phyloP scores from a whole-genome alignment of 305 asterid species.

The Fraxinus latifolia region DNA sequence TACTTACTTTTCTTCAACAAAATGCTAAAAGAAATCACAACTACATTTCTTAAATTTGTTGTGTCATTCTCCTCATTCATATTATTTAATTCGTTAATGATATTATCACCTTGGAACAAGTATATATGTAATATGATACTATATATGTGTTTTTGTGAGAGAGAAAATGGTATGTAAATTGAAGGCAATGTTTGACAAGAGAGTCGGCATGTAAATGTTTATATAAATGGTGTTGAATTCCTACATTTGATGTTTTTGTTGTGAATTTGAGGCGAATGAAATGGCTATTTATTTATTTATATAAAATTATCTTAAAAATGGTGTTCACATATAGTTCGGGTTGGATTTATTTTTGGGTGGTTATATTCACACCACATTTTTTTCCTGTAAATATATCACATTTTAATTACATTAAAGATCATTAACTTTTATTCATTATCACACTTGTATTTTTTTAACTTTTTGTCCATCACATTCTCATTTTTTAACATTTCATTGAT shows the following conservation, averaged over 20 bases:
- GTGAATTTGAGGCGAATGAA: background rate
- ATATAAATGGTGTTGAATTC: background rate
- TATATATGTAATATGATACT: background rate
- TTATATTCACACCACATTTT: too few species aligned
- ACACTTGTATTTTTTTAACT: too few species aligned
- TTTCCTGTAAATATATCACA: too few species aligned
- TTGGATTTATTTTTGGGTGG: background rate
- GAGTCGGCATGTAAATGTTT: background rate
- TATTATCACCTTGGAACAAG: background rate
- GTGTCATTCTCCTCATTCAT: background rate
- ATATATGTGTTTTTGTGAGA: background rate
- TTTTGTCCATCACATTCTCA: too few species aligned
- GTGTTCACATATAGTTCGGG: background rate
- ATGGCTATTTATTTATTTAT: background rate
- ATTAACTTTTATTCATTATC: too few species aligned
- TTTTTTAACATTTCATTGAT: too few species aligned
- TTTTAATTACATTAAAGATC: too few species aligned
- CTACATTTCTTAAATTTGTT: background rate
- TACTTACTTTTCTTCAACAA: constrained; percentile 10
- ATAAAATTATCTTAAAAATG: too few species aligned
- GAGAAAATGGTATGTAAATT: background rate
- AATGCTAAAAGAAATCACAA: constrained; percentile 4
- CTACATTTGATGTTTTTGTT: background rate
- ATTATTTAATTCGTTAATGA: background rate
- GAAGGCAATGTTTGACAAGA: background rate